Evolutionary conservation across 768 basidiomycete species (phyloP).

Genomic region (Kwoniella botswanensis): DNA sequence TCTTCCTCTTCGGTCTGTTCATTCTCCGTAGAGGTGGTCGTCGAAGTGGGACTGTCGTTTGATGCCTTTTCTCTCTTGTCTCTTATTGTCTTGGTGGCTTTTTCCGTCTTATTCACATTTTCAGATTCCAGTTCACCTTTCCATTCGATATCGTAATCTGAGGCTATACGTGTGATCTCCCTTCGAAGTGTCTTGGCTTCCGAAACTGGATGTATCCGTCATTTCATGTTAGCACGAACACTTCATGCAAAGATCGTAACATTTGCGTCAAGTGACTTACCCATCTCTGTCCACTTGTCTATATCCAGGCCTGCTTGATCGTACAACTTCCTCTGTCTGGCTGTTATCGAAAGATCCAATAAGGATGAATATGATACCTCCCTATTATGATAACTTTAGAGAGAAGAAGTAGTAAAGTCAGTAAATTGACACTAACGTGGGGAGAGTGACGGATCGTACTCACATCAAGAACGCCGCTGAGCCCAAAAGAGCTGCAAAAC

Average conservation of each 20-base stretch:
- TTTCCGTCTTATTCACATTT: slow-evolving; percentile 25
- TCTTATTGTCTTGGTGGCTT: slow-evolving; percentile 7
- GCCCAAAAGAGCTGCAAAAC: slow-evolving; percentile 42
- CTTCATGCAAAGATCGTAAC: not conserved
- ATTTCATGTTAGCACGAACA: not conserved
- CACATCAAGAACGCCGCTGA: slow-evolving; percentile 45
- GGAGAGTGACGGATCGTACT: slow-evolving; percentile 7
- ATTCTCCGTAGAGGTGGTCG: slow-evolving; percentile 1
- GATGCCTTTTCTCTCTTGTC: not conserved
- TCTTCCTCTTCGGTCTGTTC: not conserved
- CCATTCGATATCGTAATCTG: slow-evolving; percentile 67
- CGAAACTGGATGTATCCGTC: slow-evolving; percentile 53
- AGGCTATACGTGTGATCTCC: slow-evolving; percentile 67
- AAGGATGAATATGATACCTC: slow-evolving; percentile 70
- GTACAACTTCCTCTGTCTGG: slow-evolving; percentile 67
- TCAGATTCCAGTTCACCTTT: slow-evolving; percentile 55
- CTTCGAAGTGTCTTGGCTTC: slow-evolving; percentile 64
- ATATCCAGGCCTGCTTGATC: slow-evolving; percentile 67
- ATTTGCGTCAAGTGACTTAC: slow-evolving; percentile 26
- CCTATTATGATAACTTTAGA: slow-evolving; percentile 50
- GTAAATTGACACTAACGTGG: no score
- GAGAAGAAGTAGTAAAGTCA: not conserved
- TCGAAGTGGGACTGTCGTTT: not conserved
- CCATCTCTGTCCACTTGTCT: slow-evolving; percentile 66
- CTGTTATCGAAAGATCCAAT: slow-evolving; percentile 66